Evolutionary conservation across 2,329 filamentous ascomycete species (phyloP), one percentile per base, ranked within the genome.

Genomic region (Thielaviopsis euricoi): DNA sequence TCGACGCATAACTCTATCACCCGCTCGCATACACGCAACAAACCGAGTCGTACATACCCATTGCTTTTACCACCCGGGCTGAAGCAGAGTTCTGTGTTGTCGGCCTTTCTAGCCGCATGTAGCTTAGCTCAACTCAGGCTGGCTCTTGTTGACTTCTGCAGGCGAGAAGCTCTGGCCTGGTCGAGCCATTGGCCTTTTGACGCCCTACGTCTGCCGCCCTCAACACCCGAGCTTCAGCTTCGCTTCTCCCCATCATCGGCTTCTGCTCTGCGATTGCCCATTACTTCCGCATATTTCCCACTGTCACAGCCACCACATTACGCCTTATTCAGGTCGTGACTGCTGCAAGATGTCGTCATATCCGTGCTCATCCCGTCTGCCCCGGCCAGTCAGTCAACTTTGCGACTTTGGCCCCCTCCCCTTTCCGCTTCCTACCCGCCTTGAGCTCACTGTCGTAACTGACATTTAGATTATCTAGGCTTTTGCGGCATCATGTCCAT

Each of bases 401-500:
- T 40, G 33, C 33, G 33, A 40, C 33, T 40, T 13, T 9, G 4
- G 25, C 13, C 10, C 33, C 33, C 33, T 40, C 33, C 15, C 15
- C 13, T 12, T 10, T 43, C 17, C 37, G 6, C 2, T n/a, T 6
- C 37, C 13, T 3, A 23, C 9, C 12, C 15, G 37, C 25, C 29
- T 13, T 23, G 33, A 29, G 1, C 1, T 43, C 19, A 13, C 17
- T 19, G 21, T 40, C 13, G 10, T 52, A n/a, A 52, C 40, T 23
- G 37, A 53, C 26, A 56, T 40, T 37, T 43, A 13, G 13, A n/a
- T 9, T 23, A 15, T 33, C n/a, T 59, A 66, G 86, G 87, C 63
- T 86, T 89, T 71, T 93, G 88, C 72, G 88, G 88, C 63, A 82
- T 95, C 70, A 91, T 96, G 85, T 96, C 91, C 68, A 81, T 98